Evolutionary conservation across 2,329 filamentous ascomycete species (phyloP).

Genomic region (Penicillium sp.): DNA sequence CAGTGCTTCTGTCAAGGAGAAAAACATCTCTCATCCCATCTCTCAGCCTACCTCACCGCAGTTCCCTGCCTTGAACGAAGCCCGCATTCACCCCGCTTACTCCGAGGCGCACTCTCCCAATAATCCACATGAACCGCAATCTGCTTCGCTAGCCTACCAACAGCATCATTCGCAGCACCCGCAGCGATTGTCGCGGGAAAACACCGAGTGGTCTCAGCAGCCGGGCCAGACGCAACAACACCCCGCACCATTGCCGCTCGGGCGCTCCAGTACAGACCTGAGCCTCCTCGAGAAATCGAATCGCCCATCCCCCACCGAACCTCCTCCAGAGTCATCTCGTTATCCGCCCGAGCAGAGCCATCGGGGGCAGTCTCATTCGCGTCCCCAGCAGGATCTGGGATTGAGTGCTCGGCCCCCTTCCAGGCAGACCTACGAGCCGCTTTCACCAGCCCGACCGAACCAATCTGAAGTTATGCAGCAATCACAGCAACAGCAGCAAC

Average conservation of each 20-base stretch:
- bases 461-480: constrained; percentile 27
- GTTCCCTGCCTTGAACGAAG: constrained; percentile 9
- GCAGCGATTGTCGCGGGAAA: constrained; percentile 14
- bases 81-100: constrained; percentile 6
- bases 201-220: constrained; percentile 21
- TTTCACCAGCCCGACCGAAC: constrained; percentile 14
- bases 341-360: constrained; percentile 9
- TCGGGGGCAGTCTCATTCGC: constrained; percentile 14
- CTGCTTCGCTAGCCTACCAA: constrained; percentile 12
- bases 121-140: constrained; percentile 10
- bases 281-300: constrained; percentile 19
- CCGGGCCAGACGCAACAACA: constrained; percentile 11
- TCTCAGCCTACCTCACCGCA: constrained; percentile 24
- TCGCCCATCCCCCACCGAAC: constrained; percentile 24
- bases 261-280: constrained; percentile 30
- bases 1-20: constrained; percentile 26
- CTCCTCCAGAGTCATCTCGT: constrained; percentile 10
- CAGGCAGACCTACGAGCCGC: constrained; percentile 20
- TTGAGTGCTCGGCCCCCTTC: constrained; percentile 22
- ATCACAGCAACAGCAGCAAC: neutral
- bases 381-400: constrained; percentile 20
- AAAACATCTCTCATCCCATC: constrained; percentile 17
- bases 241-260: constrained; percentile 14
- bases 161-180: constrained; percentile 14
- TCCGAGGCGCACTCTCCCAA: constrained; percentile 13